Base-by-base conservation (phyloP, 2,329 filamentous ascomycete genomes). In the Trichoderma sp. region DNA sequence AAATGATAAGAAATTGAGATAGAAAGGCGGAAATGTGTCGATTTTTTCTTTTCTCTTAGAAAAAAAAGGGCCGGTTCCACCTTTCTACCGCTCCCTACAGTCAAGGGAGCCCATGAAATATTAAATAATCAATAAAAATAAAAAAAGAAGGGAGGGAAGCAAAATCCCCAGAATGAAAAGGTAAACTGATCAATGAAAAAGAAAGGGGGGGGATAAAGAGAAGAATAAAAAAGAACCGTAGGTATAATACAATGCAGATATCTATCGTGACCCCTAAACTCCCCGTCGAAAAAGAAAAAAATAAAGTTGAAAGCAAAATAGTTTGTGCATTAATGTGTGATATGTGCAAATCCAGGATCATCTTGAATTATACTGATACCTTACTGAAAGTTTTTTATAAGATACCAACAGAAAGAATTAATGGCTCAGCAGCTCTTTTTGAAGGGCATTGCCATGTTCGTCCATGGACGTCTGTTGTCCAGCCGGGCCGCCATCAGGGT, bases 391-490 rank as follows among this genome's bases (percentile, higher is more conserved):
- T 28, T 34, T 34, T 34, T 34, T 34, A 34, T 34, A 34, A 43
- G 32, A n/a, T 34, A 28, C 28, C 28, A 43, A 32, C 11, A 43
- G 39, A 8, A 43, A n/a, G n/a, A 43, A 10, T 26, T 39, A 70
- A 59, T 73, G 72, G 63, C 71, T 72, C 58, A 73, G 55, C 72
- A 73, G 70, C 63, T 75, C 71, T 68, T 73, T 70, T 68, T 73
- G 72, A 70, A 59, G 73, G 66, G 66, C 56, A 34, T 70, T 68
- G 59, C 68, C 71, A 55, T 72, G 70, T 60, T 71, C 55, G 34
- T 72, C 68, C 58, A 67, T 70, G 5, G 63, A 58, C 37, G 63
- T 58, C 39, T 66, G 63, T 28, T 66, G 63, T 16, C 28, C 63
- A 8, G 63, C 28, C 32, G 66, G 37, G 14, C 21, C 37, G 14